Evolutionary conservation across 2,329 filamentous ascomycete genomes (phyloP).

Genomic region (Thielaviopsis populi): DNA sequence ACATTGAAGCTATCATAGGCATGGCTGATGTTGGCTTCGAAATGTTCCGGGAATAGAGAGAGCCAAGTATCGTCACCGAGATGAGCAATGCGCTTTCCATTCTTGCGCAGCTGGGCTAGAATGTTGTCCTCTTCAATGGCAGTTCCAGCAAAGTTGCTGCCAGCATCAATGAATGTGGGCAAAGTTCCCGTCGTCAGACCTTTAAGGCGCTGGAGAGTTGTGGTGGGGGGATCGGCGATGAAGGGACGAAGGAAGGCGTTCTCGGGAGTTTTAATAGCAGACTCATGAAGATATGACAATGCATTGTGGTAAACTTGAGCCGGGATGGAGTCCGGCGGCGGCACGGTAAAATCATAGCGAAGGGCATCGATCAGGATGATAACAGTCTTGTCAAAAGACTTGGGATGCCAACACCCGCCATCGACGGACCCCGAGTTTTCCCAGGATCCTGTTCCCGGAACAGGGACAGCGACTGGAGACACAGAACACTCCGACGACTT

Average conservation of each 20-base stretch:
- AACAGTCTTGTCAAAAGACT: constrained; percentile 81
- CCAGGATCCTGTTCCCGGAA: constrained; percentile 22
- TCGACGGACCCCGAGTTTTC: constrained; percentile 31
- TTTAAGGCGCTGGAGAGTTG: constrained; percentile 82
- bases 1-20: constrained; percentile 97
- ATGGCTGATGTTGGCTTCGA: constrained; percentile 69
- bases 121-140: constrained; percentile 87
- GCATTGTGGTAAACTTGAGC: constrained; percentile 63
- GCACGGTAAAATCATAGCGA: constrained; percentile 91
- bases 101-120: constrained; percentile 49
- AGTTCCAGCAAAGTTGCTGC: constrained; percentile 88
- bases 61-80: constrained; percentile 98
- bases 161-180: constrained; percentile 85
- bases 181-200: constrained; percentile 88
- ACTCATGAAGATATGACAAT: constrained; percentile 74
- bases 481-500: constrained; percentile 55
- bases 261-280: constrained; percentile 53
- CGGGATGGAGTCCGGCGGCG: constrained; percentile 38
- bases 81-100: constrained; percentile 66
- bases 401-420: constrained; percentile 88
- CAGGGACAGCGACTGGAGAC: constrained; percentile 45
- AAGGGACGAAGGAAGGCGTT: constrained; percentile 88
- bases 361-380: constrained; percentile 85
- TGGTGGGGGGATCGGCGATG: constrained; percentile 90
- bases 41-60: constrained; percentile 82